phyloP scores from a whole-genome alignment of 2,329 filamentous ascomycete genomes.

The Ascocoryne sarcoides region DNA sequence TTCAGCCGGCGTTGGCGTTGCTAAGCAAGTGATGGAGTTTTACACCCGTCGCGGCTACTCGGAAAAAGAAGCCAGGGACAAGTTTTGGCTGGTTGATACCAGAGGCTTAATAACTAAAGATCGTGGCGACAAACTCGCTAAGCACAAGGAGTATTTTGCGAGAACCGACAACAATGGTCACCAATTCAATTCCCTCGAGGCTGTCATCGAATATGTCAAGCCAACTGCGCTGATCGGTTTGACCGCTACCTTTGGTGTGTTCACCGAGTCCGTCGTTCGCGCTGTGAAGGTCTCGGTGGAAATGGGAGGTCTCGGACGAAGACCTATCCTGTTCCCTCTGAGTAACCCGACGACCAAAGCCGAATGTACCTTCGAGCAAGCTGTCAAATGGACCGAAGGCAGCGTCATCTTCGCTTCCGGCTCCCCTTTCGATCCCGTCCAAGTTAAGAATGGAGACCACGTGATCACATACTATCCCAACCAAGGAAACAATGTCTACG shows the following conservation, averaged over 20 bases:
- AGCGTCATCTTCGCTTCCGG: constrained; percentile 90
- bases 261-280: constrained; percentile 78
- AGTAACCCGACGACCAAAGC: constrained; percentile 95
- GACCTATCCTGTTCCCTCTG: constrained; percentile 89
- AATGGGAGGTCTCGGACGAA: constrained; percentile 57
- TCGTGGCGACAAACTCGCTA: constrained; percentile 85
- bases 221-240: constrained; percentile 91
- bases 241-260: constrained; percentile 88
- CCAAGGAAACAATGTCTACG: constrained; percentile 82
- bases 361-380: constrained; percentile 94
- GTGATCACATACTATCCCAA: constrained; percentile 64
- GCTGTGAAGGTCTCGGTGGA: constrained; percentile 58
- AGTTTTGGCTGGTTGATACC: constrained; percentile 97
- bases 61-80: constrained; percentile 76
- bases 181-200: constrained; percentile 72
- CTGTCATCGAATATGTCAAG: constrained; percentile 90
- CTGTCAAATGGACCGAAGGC: constrained; percentile 82
- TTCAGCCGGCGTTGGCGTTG: constrained; percentile 91
- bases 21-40: constrained; percentile 95
- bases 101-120: constrained; percentile 91
- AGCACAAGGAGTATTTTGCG: constrained; percentile 74
- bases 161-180: constrained; percentile 55
- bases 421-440: constrained; percentile 75
- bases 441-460: constrained; percentile 51
- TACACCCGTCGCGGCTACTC: constrained; percentile 87